Conservation (phyloP, 495 filamentous ascomycete species). For the Aspergillus carlsbadensis region DNA sequence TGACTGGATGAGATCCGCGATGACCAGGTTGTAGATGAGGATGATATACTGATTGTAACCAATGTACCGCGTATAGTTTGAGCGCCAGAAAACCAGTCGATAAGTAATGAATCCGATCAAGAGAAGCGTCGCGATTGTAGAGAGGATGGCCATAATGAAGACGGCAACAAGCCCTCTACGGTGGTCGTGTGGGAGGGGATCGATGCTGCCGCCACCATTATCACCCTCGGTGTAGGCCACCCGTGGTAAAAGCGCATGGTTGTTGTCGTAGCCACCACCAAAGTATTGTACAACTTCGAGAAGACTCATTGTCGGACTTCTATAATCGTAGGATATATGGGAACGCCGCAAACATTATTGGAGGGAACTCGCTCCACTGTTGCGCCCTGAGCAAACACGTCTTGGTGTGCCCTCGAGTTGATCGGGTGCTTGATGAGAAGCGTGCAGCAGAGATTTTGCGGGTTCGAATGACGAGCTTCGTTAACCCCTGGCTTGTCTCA, state of each 20-base stretch:
- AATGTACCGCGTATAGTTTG: slow-evolving; percentile 43
- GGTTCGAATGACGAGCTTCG: not conserved
- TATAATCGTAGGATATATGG: not conserved
- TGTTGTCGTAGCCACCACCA: slow-evolving; percentile 15
- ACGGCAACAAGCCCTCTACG: slow-evolving; percentile 54
- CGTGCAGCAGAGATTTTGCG: not conserved
- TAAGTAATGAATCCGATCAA: slow-evolving; percentile 58
- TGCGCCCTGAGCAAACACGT: not conserved
- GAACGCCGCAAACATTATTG: slow-evolving; percentile 14
- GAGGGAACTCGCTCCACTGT: not conserved
- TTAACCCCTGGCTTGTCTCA: not conserved
- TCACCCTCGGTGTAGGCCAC: slow-evolving; percentile 15
- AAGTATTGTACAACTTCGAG: slow-evolving; percentile 23
- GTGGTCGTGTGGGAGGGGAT: slow-evolving; percentile 51
- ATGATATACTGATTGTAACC: slow-evolving; percentile 71
- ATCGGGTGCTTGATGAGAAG: not conserved
- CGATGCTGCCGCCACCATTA: slow-evolving; percentile 24
- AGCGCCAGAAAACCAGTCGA: slow-evolving; percentile 57
- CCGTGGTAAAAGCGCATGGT: slow-evolving; percentile 23
- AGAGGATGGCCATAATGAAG: slow-evolving; percentile 56
- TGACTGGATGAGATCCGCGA: slow-evolving; percentile 73
- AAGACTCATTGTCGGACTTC: slow-evolving; percentile 26
- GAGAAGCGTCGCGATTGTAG: slow-evolving; percentile 52
- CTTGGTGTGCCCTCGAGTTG: not conserved
- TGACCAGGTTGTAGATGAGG: slow-evolving; percentile 69